A percentile compares a stretch with the other conserved stretches of the same genome.
These are phyloP conservation scores for Amoebophrya sp. DNA, from an alignment of 169 alveolate genomes.

Conservation along the genomic window DNA sequence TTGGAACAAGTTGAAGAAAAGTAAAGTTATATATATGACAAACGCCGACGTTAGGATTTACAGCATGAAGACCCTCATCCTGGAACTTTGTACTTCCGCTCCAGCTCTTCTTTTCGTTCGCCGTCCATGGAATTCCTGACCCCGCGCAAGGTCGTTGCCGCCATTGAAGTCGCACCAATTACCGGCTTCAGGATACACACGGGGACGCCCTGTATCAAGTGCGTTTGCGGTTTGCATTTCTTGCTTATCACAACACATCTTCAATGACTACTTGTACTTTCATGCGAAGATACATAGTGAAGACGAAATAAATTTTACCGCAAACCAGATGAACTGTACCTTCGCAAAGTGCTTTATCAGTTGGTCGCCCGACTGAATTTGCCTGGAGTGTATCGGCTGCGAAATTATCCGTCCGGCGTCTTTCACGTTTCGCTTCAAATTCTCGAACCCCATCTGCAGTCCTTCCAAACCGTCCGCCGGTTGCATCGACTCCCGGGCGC, in stretches of 20 bases:
- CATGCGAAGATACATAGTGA: no score
- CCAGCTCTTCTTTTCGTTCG: not conserved
- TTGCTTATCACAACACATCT: no score
- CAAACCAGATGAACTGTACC: no score
- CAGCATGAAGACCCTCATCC: no score
- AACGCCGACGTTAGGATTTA: no score
- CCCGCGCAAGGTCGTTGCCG: conserved; percentile 1
- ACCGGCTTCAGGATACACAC: conserved; percentile 1
- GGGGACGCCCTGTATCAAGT: not conserved
- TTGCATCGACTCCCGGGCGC: not conserved
- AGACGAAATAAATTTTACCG: no score
- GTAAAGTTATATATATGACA: not conserved
- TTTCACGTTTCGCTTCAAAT: not conserved
- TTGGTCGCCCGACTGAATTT: no score
- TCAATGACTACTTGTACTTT: no score
- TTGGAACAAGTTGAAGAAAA: no score
- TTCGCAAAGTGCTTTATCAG: no score
- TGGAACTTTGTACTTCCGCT: not conserved
- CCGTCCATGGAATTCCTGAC: not conserved
- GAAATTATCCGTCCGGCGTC: not conserved
- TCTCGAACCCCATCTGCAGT: not conserved
- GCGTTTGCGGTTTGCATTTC: no score
- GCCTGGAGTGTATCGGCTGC: no score
- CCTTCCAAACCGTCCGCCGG: not conserved
- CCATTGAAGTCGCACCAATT: not conserved